Conservation (phyloP, 1,284 basidiomycete species). For the Exobasidium cylindrosporum region DNA sequence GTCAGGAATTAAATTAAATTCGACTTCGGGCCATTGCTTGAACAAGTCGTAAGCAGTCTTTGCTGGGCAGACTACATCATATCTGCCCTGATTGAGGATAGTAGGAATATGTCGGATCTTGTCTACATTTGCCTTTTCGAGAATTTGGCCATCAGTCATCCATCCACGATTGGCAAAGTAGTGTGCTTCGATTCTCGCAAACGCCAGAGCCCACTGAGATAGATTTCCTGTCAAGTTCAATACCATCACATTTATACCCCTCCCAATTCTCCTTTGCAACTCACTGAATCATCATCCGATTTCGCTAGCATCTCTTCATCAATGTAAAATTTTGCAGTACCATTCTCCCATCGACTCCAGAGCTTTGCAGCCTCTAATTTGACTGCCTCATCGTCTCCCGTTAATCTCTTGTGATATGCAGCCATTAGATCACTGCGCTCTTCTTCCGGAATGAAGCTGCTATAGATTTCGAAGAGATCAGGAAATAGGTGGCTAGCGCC, state of each 20-base stretch:
- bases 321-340: constrained; percentile 46
- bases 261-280: not conserved
- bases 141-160: constrained; percentile 82
- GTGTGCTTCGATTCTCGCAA: constrained; percentile 87
- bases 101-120: constrained; percentile 72
- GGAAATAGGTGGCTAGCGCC: constrained; percentile 59
- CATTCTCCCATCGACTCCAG: constrained; percentile 61
- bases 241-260: constrained; percentile 6
- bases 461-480: constrained; percentile 60
- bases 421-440: constrained; percentile 75
- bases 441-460: constrained; percentile 73
- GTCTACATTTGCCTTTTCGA: constrained; percentile 77
- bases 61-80: constrained; percentile 59
- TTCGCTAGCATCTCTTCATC: constrained; percentile 35
- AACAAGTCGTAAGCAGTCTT: constrained; percentile 55
- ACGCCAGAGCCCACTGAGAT: constrained; percentile 63
- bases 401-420: constrained; percentile 77
- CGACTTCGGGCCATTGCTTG: constrained; percentile 35
- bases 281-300: constrained; percentile 16
- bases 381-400: constrained; percentile 68
- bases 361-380: constrained; percentile 73
- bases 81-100: constrained; percentile 73
- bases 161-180: constrained; percentile 78
- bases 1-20: constrained; percentile 68
- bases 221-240: not conserved